Evolutionary conservation across 768 basidiomycete species (phyloP).

Genomic region (Dioszegia aurantiaca): DNA sequence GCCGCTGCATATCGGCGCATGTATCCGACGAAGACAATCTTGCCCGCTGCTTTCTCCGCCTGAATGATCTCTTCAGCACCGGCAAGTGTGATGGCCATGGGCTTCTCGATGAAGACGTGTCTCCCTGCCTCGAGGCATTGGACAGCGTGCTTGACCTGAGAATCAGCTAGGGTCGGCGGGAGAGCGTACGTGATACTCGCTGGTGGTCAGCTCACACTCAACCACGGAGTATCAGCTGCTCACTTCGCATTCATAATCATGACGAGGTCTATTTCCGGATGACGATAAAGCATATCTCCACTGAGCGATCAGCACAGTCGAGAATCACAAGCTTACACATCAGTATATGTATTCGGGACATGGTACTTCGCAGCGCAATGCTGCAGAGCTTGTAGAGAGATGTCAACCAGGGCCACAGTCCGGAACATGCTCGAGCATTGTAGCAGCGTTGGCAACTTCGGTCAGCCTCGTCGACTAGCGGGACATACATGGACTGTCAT

Average conservation of each 20-base stretch:
- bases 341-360: neutral
- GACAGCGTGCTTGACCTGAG: constrained; percentile 17
- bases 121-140: constrained; percentile 28
- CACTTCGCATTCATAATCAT: constrained; percentile 27
- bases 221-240: neutral
- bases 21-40: constrained; percentile 42
- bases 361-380: constrained; percentile 6
- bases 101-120: constrained; percentile 49
- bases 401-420: constrained; percentile 8
- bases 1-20: constrained; percentile 48
- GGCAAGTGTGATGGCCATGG: constrained; percentile 31
- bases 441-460: constrained; percentile 3
- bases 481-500: constrained; percentile 5
- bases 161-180: too few relatives aligned
- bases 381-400: neutral
- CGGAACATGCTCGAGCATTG: constrained; percentile 8
- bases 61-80: constrained; percentile 34
- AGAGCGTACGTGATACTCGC: constrained; percentile 4
- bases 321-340: neutral
- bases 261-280: constrained; percentile 21
- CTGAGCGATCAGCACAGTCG: constrained; percentile 3
- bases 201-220: neutral
- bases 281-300: constrained; percentile 13
- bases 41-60: constrained; percentile 27
- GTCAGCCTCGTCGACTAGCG: too few relatives aligned